Base-by-base conservation (phyloP, 2,329 filamentous ascomycete species). In the Trichoderma koningii region DNA sequence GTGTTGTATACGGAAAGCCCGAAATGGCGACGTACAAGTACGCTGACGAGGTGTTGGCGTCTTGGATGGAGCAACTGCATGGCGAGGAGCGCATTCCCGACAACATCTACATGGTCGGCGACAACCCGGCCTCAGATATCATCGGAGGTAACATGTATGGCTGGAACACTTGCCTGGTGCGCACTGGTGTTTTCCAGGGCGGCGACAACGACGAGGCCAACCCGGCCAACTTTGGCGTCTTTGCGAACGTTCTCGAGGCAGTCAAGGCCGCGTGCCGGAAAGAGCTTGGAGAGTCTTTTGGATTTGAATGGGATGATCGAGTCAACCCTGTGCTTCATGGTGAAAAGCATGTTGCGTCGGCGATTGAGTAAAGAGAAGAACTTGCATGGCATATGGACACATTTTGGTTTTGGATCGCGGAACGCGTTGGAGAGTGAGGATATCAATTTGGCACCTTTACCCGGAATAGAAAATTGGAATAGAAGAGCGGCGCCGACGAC, bases 191-290 rank as follows among this genome's bases (percentile, higher is more conserved):
- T 3, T 62, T 62, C n/a, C 59, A 62, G 15, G 59, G 59, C 3
- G 48, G 59, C 7, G 59, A 62, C 14, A 62, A 62, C 17, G 59
- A 62, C 6, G 59, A 62, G 28, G 41, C 59, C 59, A 62, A 62
- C 3, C 59, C 59, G 14, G 59, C 59, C 59, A 62, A 62, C 59
- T 62, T 62, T 30, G 59, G 59, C 48, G 59, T 62, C 38, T 62
- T 62, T 10, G 5, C 48, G 7, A 62, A 62, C n/a, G 59, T 62
- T 3, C 38, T 62, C 12, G 59, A 62, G 38, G 48, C 59, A n/a
- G 59, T 62, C 9, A 62, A 62, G 9, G 10, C 59, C 14, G 59
- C 59, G 17, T 45, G 38, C 38, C 59, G 59, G 7, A 53, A 62
- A 41, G 23, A 62, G 34, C 59, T 62, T 17, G 59, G 59, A 21